These are phyloP conservation scores for Pyricularia pennisetigena DNA, from an alignment of 2,329 filamentous ascomycete species.

Conservation along the genomic window DNA sequence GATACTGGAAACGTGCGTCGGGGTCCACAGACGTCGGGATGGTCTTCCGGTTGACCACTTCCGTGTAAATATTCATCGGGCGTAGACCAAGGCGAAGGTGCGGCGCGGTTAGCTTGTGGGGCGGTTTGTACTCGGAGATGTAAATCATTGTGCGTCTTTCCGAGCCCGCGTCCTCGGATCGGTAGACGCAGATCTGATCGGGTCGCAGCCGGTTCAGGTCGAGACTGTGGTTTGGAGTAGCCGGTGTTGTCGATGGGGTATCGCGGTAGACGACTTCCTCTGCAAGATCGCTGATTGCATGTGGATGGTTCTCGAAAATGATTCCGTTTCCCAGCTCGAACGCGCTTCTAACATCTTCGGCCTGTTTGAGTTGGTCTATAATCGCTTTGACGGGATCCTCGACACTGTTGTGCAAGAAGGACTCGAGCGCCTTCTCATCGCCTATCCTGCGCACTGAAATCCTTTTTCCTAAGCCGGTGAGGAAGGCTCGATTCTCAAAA, in stretches of 20 bases:
- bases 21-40: slow-evolving; percentile 15
- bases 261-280: too few species aligned
- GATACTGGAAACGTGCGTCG: slow-evolving; percentile 22
- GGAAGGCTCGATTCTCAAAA: too few species aligned
- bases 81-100: slow-evolving; percentile 31
- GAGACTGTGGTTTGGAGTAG: slow-evolving; percentile 7
- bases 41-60: slow-evolving; percentile 14
- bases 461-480: too few species aligned
- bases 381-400: slow-evolving; percentile 17
- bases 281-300: slow-evolving; percentile 16
- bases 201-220: slow-evolving; percentile 16
- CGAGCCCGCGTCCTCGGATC: slow-evolving; percentile 6
- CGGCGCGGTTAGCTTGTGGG: slow-evolving; percentile 31
- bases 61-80: slow-evolving; percentile 11
- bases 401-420: slow-evolving; percentile 13
- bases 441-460: too few species aligned
- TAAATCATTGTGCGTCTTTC: slow-evolving; percentile 15
- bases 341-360: slow-evolving; percentile 10
- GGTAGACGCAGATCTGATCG: slow-evolving; percentile 22
- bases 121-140: slow-evolving; percentile 34
- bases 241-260: too few species aligned
- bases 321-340: slow-evolving; percentile 19
- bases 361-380: slow-evolving; percentile 17
- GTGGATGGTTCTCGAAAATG: slow-evolving; percentile 20
- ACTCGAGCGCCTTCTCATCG: too few species aligned